Evolutionary conservation across 208 protist genomes (phyloP), one percentile per base, ranked within the genome.

Genomic region (Acanthamoeba polyphaga): DNA sequence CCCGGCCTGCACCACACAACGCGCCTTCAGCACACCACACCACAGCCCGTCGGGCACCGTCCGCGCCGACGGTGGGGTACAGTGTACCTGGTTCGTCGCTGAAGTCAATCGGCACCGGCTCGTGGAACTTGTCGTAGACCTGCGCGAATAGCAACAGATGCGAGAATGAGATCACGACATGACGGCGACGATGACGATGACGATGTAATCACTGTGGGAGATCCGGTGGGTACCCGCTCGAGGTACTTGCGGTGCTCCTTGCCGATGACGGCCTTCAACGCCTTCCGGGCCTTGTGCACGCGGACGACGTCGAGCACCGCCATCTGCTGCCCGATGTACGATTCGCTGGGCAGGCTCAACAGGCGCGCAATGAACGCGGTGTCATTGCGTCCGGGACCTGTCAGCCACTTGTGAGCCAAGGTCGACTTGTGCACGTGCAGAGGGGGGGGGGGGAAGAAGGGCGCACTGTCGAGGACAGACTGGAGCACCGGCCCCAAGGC

Each of bases 311-410:
- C 58, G 58, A 64, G 58, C 58, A 27, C 58, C 58, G 27, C n/a
- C 68, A 76, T 29, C 68, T 76, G 68, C 68, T 76, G 68, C 0
- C 68, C 68, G 68, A 76, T 76, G 68, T 46, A 76, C 22, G 68
- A 76, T 19, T 76, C 68, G 29, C 22, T 34, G 32, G 68, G 68
- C 68, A 76, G 68, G 32, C 68, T 76, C 68, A 76, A 19, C 68
- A 76, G 68, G 3, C 68, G 68, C 6, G 68, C 68, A n/a, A 76
- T 24, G 32, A 76, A 76, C 22, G 68, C 68, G 29, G 22, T 76
- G 68, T 76, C 68, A 76, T 17, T n/a, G 22, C 12, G 17, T 6
- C 22, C 17, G 13, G 68, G 32, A 34, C 9, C 24, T 34, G 32
- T 0, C 22, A 34, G 13, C 13, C 58, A 27, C 58, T 27, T 6